Evolutionary conservation across 2,329 filamentous ascomycete genomes (phyloP), one percentile per base, ranked within the genome.

Genomic region (Myrmaecium sp.): DNA sequence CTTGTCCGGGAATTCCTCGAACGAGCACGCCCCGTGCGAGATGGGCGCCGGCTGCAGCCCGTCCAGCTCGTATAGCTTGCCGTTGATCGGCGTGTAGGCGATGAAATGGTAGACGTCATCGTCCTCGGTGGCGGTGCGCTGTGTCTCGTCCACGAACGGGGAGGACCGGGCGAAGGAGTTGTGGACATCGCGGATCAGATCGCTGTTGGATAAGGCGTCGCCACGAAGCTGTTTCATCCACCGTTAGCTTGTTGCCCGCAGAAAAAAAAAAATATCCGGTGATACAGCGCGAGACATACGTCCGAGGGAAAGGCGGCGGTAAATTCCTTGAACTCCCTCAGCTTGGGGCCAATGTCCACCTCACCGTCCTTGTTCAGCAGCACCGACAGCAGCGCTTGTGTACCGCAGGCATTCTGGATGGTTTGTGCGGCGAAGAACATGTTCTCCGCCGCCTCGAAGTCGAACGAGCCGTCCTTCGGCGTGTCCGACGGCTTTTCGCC

Each of bases 81-180:
- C 76, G 46, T 76, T 69, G 38, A 93, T 65, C 28, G 74, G 68
- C 6, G 82, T 84, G 56, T 98, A 98, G 17, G 84, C 89, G 43
- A 98, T 83, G 54, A 98, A 98, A 58, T 98, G 89, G 57, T 91
- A 98, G 15, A 86, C 80, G 46, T 95, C 89, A 43, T 92, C 83
- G 29, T 80, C 64, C 34, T 73, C 72, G n/a, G 66, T 68, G 9
- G 68, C 67, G 7, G 70, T 60, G 7, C 74, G 68, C 39, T 76
- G 69, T 34, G 82, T 91, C 64, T 98, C 89, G 51, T 93, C 83
- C 28, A 80, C 74, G 47, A 98, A 98, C 3, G 89, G 89, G 32
- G 76, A 91, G 33, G 77, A 78, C 34, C 76, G 66, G 22, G 84
- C 81, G 52, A 94, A 93, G 34, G 77, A 79, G 52, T 94, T 94